Evolutionary conservation across 768 basidiomycete species (phyloP).

Genomic region (Amanita rimosa): DNA sequence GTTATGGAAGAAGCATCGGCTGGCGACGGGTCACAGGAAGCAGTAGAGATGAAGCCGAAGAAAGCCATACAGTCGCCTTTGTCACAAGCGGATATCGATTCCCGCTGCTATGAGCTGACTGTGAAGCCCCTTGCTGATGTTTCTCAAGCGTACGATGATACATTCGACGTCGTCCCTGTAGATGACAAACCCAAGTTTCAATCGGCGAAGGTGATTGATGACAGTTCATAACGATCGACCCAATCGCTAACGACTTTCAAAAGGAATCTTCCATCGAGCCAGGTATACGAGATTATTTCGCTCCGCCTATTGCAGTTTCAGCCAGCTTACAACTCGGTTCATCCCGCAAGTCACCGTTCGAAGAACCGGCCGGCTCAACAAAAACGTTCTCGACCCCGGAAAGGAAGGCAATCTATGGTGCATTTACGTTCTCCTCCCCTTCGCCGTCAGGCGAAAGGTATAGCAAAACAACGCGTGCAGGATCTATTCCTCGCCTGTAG

Average conservation of each 20-base stretch:
- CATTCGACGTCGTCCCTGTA: constrained; percentile 19
- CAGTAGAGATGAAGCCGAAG: not conserved
- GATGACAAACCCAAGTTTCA: constrained; percentile 26
- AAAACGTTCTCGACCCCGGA: constrained; percentile 60
- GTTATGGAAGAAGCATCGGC: constrained; percentile 24
- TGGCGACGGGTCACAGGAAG: not conserved
- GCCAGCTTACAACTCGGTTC: constrained; percentile 15
- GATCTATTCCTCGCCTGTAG: constrained; percentile 17
- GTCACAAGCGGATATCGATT: constrained; percentile 48
- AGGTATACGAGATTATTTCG: constrained; percentile 44
- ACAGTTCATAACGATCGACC: constrained; percentile 6
- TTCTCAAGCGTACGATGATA: constrained; percentile 51
- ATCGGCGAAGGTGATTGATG: constrained; percentile 33
- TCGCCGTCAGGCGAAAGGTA: constrained; percentile 49
- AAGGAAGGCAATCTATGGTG: constrained; percentile 57
- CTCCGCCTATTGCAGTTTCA: constrained; percentile 22
- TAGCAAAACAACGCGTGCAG: constrained; percentile 27
- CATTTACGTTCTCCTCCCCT: constrained; percentile 74
- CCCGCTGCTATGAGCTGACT: constrained; percentile 73
- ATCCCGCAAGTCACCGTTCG: constrained; percentile 14
- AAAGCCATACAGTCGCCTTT: constrained; percentile 11
- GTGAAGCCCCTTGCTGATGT: constrained; percentile 73
- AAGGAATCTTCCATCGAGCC: constrained; percentile 49
- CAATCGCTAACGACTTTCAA: constrained; percentile 7
- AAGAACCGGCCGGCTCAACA: constrained; percentile 19